Percentiles rank a stretch among this genome's conserved stretches.
These are phyloP conservation scores for Annona squamosa DNA, from an alignment of 164 flowering plant genomes.

Conservation along the genomic window DNA sequence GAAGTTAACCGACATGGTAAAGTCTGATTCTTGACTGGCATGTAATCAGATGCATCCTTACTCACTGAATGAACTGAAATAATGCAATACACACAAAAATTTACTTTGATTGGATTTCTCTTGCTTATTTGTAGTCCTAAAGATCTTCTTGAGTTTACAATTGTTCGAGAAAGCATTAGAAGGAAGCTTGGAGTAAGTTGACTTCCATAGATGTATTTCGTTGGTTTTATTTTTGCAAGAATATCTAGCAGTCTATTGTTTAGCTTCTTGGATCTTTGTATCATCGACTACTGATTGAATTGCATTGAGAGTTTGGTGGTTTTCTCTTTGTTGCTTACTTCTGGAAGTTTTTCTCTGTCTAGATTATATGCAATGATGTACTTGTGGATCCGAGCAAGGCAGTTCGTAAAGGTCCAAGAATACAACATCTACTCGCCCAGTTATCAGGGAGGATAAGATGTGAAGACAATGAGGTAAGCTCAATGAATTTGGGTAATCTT, in stretches of 20 bases:
- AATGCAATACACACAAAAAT: neutral
- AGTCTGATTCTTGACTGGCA: too few relatives aligned
- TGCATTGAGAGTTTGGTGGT: neutral
- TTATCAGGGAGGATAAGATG: constrained; percentile 57
- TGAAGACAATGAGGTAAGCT: constrained; percentile 84
- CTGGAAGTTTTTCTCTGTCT: constrained; percentile 10
- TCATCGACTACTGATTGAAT: neutral
- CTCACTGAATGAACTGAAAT: too few relatives aligned
- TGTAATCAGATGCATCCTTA: too few relatives aligned
- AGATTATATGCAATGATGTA: constrained; percentile 63
- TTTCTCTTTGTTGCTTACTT: neutral
- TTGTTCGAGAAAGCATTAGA: constrained; percentile 78
- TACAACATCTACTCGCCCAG: constrained; percentile 80
- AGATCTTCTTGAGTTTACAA: constrained; percentile 81
- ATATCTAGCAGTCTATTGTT: neutral
- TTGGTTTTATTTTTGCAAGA: constrained; percentile 1
- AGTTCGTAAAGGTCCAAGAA: constrained; percentile 73
- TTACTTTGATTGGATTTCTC: neutral
- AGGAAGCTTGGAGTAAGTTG: constrained; percentile 70
- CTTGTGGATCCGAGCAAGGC: constrained; percentile 59
- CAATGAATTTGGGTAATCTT: neutral
- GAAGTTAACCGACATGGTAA: too few relatives aligned
- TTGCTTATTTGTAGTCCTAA: constrained; percentile 57
- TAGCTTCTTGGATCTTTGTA: neutral
- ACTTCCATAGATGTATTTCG: constrained; percentile 1